Conservation (phyloP, 2,329 filamentous ascomycete species). For the Leptodontidium sp. region DNA sequence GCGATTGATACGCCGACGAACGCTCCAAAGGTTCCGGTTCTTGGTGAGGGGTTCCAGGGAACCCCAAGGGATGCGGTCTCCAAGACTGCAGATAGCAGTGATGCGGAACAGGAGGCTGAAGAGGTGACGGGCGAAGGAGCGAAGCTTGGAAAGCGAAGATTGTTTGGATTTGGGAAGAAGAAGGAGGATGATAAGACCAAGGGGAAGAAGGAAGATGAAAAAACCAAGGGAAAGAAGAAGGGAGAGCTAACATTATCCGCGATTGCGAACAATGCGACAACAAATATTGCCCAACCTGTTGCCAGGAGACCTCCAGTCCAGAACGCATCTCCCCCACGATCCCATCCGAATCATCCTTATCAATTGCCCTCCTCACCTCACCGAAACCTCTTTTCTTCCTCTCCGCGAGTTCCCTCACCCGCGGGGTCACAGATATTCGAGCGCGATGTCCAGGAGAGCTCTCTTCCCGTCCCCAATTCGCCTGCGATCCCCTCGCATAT, state of each 20-base stretch:
- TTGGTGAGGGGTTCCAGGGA: constrained; percentile 48
- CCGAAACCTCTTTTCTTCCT: constrained; percentile 70
- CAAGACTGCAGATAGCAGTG: constrained; percentile 41
- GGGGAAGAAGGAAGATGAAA: constrained; percentile 58
- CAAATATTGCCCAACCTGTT: constrained; percentile 40
- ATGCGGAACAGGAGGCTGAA: constrained; percentile 37
- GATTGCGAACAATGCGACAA: constrained; percentile 35
- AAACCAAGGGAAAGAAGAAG: constrained; percentile 52
- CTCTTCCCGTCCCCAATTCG: constrained; percentile 71
- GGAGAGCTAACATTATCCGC: constrained; percentile 41
- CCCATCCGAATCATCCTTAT: constrained; percentile 53
- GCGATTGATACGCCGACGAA: constrained; percentile 32
- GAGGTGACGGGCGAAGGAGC: constrained; percentile 47
- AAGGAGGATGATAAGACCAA: constrained; percentile 59
- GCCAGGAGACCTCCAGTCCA: constrained; percentile 45
- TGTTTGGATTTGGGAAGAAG: constrained; percentile 71
- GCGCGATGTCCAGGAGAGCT: constrained; percentile 87
- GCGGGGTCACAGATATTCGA: constrained; percentile 88
- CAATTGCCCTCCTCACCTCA: constrained; percentile 65
- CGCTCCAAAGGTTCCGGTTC: constrained; percentile 43
- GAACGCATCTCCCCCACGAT: constrained; percentile 54
- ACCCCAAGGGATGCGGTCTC: constrained; percentile 33
- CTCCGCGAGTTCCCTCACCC: constrained; percentile 79
- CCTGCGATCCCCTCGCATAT: constrained; percentile 94
- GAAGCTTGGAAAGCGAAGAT: constrained; percentile 61